Evolutionary conservation across 2,329 filamentous ascomycete genomes (phyloP), one percentile per base, ranked within the genome.

Genomic region (Mollisia scopiformis): DNA sequence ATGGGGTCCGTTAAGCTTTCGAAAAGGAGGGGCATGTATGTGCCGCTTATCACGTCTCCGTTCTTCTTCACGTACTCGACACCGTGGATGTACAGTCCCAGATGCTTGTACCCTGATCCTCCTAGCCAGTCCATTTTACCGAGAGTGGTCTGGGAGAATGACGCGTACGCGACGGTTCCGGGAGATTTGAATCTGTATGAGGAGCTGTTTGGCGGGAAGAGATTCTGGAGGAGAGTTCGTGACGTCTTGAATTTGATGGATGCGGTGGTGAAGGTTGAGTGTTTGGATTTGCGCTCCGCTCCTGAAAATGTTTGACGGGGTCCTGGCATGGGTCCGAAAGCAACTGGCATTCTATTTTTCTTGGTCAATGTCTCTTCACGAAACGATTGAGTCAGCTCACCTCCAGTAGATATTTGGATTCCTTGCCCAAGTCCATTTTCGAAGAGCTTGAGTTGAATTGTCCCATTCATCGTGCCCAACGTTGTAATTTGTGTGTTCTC

Each of bases 51-150:
- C 0, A 76, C 73, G 0, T 75, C 73, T 1, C 84, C 83, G 57
- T 82, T 70, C 1, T 77, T 74, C 64, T 80, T 82, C 1, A 73
- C 77, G 64, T 87, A 87, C 62, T 85, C 73, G 1, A 88, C 82
- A 0, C 84, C 86, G 62, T 89, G 86, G 16, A 89, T 80, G 68
- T 86, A 88, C 0, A 89, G 76, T 0, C 84, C 86, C 14, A 86
- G 74, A 65, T 82, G 80, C 19, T 75, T 79, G 69, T 89, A 89
- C 0, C 86, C 85, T 0, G 75, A 73, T 2, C 86, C 86, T 3
- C 83, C 85, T 0, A 89, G 79, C 85, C 86, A 89, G 30, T 81
- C 77, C 77, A 89, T 81, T 0, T 81, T 80, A 37, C 75, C 71
- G 2, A 84, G 71, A 1, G 76, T 77, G 0, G 71, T 83, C 21